Evolutionary conservation across 768 basidiomycete genomes (phyloP), one percentile per base, ranked within the genome.

Genomic region (Tulasnella sp.): DNA sequence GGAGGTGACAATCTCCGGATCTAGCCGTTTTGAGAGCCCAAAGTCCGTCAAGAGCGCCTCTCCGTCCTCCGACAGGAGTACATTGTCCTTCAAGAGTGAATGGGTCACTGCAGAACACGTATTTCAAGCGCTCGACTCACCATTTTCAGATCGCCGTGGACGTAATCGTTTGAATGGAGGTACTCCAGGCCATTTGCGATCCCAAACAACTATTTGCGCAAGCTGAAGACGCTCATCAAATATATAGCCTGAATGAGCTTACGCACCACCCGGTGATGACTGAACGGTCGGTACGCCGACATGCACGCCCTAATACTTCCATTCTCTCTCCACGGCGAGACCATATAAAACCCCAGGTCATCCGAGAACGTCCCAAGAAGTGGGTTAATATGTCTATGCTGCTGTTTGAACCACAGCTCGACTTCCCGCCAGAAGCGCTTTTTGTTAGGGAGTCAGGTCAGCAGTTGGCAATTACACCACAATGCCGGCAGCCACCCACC

Each of bases 41-140:
- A 54, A 54, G 25, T 54, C 52, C 4, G 52, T 54, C 37, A 54
- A 39, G 31, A 54, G 37, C 4, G 52, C 27, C 21, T 40, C 52
- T 15, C 50, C 52, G 25, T 40, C 37, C 4, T 54, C 52, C 5
- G 52, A 12, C 6, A 54, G 52, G 3, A 54, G 37, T 8, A 54
- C 52, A 41, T 54, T 54, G 17, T 54, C 36, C 52, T 54, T 9
- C 36, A 39, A 9, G 21, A 19, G 36, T 34, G 17, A 48, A 32
- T n/a, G n/a, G 14, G 19, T 34, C 6, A 27, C 7, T 3, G 31
- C n/a, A 25, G 50, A n/a, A 9, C 9, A 21, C 19, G 5, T 4
- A 8, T 12, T 3, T 11, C 15, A 14, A 48, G 25, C 11, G 11
- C 7, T 0, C 19, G 27, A 48, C 11, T 12, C 11, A 19, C 46